phyloP scores from a whole-genome alignment of 495 filamentous ascomycete species.

The Penicillium pancosmium region DNA sequence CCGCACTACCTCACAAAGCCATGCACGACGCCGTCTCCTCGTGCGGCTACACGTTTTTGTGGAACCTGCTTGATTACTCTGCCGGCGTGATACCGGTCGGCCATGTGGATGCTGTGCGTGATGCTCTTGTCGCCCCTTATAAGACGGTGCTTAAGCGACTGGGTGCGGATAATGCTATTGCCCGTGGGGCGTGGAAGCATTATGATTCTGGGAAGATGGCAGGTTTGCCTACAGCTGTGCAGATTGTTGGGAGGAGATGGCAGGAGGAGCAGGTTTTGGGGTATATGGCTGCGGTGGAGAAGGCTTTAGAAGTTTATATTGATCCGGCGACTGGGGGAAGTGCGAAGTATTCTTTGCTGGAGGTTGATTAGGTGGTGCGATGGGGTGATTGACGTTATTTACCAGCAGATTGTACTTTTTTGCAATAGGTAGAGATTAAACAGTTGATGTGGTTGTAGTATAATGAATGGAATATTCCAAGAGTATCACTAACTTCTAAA shows the following conservation, averaged over 20 bases:
- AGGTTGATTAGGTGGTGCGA: constrained; percentile 48
- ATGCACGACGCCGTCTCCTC: constrained; percentile 86
- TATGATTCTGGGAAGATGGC: constrained; percentile 86
- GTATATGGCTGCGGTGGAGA: constrained; percentile 78
- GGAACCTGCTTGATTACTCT: constrained; percentile 91
- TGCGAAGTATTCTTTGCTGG: constrained; percentile 65
- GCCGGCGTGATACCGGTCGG: constrained; percentile 85
- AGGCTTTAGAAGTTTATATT: constrained; percentile 61
- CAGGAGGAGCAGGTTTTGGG: constrained; percentile 93
- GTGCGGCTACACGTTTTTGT: constrained; percentile 95
- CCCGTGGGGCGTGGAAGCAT: constrained; percentile 80
- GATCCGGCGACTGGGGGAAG: constrained; percentile 45
- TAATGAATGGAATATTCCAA: too few species aligned
- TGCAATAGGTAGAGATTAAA: too few species aligned
- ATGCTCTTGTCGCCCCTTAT: constrained; percentile 61
- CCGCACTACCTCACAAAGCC: constrained; percentile 83
- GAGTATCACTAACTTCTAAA: too few species aligned
- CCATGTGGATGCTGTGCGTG: constrained; percentile 71
- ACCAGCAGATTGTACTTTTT: too few species aligned
- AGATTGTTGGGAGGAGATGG: constrained; percentile 80
- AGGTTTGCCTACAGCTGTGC: constrained; percentile 83
- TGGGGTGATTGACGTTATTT: too few species aligned
- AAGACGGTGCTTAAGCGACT: constrained; percentile 48
- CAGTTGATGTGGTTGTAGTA: too few species aligned
- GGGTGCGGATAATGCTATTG: constrained; percentile 70